These are phyloP conservation scores for Aspergillus pseudoviridinutans DNA, from an alignment of 2,329 filamentous ascomycete species.

Conservation along the genomic window DNA sequence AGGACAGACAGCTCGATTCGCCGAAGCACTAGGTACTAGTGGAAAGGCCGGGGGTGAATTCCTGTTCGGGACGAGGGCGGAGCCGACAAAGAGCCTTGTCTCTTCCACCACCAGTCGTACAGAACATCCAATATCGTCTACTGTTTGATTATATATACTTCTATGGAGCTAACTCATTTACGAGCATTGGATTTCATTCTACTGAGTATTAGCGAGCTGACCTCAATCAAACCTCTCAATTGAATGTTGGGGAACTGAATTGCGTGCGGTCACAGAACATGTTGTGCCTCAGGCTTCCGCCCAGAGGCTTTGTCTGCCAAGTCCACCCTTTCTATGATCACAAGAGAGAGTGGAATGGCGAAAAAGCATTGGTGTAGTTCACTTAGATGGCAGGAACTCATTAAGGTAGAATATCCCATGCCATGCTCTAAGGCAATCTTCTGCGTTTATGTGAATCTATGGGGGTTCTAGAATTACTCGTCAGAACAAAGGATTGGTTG, in stretches of 20 bases:
- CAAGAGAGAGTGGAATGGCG: neutral
- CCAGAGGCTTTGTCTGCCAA: neutral
- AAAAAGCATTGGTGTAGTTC: neutral
- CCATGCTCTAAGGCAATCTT: neutral
- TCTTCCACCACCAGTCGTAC: neutral
- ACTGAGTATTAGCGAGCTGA: neutral
- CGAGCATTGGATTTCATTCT: neutral
- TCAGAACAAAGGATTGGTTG: neutral
- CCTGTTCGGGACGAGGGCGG: constrained; percentile 10
- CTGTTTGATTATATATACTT: neutral
- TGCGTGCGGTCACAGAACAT: neutral
- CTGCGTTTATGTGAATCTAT: neutral
- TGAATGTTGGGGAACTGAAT: neutral
- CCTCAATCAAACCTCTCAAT: neutral
- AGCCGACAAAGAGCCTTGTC: constrained; percentile 1
- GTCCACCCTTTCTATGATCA: neutral
- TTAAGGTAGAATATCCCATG: neutral
- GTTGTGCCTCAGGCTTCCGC: neutral
- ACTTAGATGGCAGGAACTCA: neutral
- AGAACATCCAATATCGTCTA: neutral
- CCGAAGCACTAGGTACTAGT: constrained; percentile 10
- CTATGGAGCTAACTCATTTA: neutral
- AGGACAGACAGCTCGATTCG: constrained; percentile 19
- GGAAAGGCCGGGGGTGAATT: neutral
- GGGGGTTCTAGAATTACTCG: neutral